phyloP scores from a whole-genome alignment of 805 yeast genomes.

The Saccharomyces paradoxus region DNA sequence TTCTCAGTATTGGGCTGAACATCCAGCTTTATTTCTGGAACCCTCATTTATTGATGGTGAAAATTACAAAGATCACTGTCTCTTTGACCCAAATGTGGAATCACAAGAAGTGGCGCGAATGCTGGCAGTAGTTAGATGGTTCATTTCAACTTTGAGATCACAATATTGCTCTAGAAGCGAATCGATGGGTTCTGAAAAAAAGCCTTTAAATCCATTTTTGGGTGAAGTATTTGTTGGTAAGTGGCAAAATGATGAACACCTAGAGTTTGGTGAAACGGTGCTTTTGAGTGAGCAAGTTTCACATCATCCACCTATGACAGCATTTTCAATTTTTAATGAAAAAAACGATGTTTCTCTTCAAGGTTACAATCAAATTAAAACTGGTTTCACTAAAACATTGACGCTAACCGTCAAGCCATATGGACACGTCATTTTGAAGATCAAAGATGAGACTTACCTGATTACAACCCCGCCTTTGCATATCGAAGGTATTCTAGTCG shows the following conservation, averaged over 20 bases:
- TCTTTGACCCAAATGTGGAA: constrained; percentile 36
- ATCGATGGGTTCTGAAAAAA: constrained; percentile 89
- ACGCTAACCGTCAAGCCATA: constrained; percentile 81
- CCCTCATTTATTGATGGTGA: constrained; percentile 41
- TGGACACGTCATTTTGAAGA: constrained; percentile 79
- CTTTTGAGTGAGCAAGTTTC: constrained; percentile 87
- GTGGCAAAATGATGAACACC: constrained; percentile 56
- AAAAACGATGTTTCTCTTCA: constrained; percentile 60
- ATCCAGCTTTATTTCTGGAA: constrained; percentile 71
- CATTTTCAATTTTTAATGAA: constrained; percentile 72
- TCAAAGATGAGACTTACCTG: constrained; percentile 58
- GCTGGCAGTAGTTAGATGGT: constrained; percentile 83
- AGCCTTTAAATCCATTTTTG: constrained; percentile 91
- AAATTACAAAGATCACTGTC: constrained; percentile 13
- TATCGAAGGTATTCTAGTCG: constrained; percentile 85
- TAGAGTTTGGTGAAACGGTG: constrained; percentile 63
- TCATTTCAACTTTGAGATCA: constrained; percentile 80
- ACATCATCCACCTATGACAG: constrained; percentile 98
- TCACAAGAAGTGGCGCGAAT: constrained; percentile 45
- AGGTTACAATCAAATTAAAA: constrained; percentile 86
- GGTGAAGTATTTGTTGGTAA: constrained; percentile 92
- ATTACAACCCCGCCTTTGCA: constrained; percentile 91
- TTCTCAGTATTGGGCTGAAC: constrained; percentile 94
- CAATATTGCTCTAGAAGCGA: constrained; percentile 92
- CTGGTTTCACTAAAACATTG: constrained; percentile 67